Evolutionary conservation across 345 rosid species (phyloP).

Genomic region (Gossypioides kirkii): DNA sequence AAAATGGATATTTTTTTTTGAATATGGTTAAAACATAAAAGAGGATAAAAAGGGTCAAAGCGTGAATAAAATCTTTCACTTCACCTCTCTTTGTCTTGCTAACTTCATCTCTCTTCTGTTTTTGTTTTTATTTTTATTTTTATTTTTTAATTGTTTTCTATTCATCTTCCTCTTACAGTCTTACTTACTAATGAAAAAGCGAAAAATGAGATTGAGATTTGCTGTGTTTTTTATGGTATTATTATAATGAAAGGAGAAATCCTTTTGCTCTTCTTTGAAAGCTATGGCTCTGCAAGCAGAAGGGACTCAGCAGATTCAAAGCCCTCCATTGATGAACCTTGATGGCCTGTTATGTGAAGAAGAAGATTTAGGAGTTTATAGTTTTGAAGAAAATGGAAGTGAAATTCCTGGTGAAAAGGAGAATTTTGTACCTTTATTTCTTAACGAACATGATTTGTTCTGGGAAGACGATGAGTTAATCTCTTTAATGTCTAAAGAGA

Average conservation of each 20-base stretch:
- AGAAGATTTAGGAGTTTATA: constrained; percentile 29
- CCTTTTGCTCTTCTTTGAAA: constrained; percentile 48
- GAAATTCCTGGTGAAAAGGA: constrained; percentile 32
- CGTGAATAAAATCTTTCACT: constrained; percentile 57
- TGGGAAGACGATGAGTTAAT: constrained; percentile 61
- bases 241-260: constrained; percentile 45
- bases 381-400: constrained; percentile 17
- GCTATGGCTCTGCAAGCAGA: constrained; percentile 57
- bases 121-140: background rate
- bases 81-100: constrained; percentile 23
- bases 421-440: constrained; percentile 36
- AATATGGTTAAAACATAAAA: background rate
- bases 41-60: constrained; percentile 29
- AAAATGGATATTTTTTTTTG: background rate
- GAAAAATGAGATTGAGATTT: constrained; percentile 13
- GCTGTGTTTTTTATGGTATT: constrained; percentile 23
- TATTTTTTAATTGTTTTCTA: background rate
- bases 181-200: constrained; percentile 1
- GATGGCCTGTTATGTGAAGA: constrained; percentile 71
- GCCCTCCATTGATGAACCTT: constrained; percentile 33
- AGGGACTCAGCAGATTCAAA: constrained; percentile 27
- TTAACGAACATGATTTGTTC: constrained; percentile 48
- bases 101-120: background rate
- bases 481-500: constrained; percentile 54
- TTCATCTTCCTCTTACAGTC: background rate